These are phyloP conservation scores for Metschnikowia chrysomelidarum DNA, from an alignment of 805 yeast genomes.

Conservation along the genomic window DNA sequence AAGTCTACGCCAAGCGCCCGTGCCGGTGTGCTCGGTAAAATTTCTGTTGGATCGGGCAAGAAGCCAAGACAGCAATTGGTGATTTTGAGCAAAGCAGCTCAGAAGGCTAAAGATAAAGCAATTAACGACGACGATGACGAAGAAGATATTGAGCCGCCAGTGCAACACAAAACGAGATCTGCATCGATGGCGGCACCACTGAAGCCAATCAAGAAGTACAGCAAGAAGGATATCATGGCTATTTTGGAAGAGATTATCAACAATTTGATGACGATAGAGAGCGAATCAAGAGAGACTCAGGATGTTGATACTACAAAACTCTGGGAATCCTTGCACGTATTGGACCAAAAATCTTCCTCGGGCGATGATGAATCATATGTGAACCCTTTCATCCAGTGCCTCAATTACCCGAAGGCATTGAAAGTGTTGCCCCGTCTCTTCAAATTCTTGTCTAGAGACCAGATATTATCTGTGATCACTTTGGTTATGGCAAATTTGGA, in stretches of 20 bases:
- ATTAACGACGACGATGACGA: slow-evolving; percentile 20
- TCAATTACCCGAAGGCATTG: slow-evolving; percentile 83
- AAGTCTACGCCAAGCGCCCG: slow-evolving; percentile 60
- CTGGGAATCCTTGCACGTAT: slow-evolving; percentile 78
- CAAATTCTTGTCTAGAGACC: slow-evolving; percentile 74
- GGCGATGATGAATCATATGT: slow-evolving; percentile 48
- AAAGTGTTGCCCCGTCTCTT: slow-evolving; percentile 86
- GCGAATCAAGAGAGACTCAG: slow-evolving; percentile 41
- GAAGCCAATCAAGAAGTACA: slow-evolving; percentile 31
- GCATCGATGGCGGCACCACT: slow-evolving; percentile 34
- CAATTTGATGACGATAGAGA: slow-evolving; percentile 75
- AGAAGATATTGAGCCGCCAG: slow-evolving; percentile 15
- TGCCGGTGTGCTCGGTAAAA: slow-evolving; percentile 90
- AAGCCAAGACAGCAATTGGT: slow-evolving; percentile 87
- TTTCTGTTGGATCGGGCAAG: slow-evolving; percentile 73
- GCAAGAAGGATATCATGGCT: slow-evolving; percentile 50
- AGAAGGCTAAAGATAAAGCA: slow-evolving; percentile 32
- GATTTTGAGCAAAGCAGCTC: slow-evolving; percentile 50
- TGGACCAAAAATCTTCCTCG: slow-evolving; percentile 56
- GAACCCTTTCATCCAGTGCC: slow-evolving; percentile 79
- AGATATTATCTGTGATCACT: slow-evolving; percentile 72
- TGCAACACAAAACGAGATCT: slow-evolving; percentile 27
- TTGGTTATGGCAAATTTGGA: slow-evolving; percentile 78
- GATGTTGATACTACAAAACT: slow-evolving; percentile 44
- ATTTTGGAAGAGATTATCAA: slow-evolving; percentile 78